These are phyloP conservation scores for Chlorella sp. DNA, from an alignment of 139 green algal species.

Conservation along the genomic window DNA sequence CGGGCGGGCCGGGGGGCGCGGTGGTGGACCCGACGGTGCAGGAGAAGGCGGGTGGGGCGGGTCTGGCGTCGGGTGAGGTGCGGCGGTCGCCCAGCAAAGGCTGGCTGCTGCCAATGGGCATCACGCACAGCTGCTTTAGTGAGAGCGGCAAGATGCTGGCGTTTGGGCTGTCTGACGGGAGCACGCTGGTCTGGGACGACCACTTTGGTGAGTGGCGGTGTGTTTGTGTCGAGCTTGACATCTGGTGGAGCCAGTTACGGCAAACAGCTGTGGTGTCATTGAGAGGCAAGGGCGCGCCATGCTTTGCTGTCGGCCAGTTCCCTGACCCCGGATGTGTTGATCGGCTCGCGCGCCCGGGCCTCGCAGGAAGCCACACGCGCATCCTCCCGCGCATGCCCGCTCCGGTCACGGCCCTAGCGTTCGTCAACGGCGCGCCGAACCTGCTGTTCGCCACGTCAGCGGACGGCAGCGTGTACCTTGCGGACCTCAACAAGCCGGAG, in stretches of 20 bases:
- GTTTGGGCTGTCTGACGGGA: conserved; percentile 31
- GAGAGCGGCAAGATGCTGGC: conserved; percentile 25
- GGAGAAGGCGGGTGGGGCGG: background rate
- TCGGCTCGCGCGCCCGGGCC: background rate
- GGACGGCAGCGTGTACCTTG: conserved; percentile 25
- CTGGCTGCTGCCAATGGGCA: conserved; percentile 32
- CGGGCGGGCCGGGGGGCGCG: background rate
- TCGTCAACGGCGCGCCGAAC: conserved; percentile 24
- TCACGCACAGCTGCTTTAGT: conserved; percentile 15
- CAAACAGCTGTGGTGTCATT: background rate
- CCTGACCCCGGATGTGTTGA: background rate
- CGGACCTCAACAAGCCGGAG: conserved; percentile 28
- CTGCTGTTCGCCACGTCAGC: conserved; percentile 22
- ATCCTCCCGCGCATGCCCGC: conserved; percentile 26
- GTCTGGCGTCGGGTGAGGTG: background rate
- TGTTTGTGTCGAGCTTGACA: background rate
- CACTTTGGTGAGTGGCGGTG: conserved; percentile 19
- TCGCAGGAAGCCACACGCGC: conserved; percentile 9
- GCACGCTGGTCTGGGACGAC: conserved; percentile 35
- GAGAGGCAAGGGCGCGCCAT: background rate
- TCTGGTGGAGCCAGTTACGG: background rate
- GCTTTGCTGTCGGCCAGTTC: background rate
- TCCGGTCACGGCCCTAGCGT: conserved; percentile 24
- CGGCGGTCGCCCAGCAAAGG: background rate
- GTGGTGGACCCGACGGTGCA: background rate